Evolutionary conservation across 306 rosid genomes (phyloP), one percentile per base, ranked within the genome.

Genomic region (Luffa aegyptiaca): DNA sequence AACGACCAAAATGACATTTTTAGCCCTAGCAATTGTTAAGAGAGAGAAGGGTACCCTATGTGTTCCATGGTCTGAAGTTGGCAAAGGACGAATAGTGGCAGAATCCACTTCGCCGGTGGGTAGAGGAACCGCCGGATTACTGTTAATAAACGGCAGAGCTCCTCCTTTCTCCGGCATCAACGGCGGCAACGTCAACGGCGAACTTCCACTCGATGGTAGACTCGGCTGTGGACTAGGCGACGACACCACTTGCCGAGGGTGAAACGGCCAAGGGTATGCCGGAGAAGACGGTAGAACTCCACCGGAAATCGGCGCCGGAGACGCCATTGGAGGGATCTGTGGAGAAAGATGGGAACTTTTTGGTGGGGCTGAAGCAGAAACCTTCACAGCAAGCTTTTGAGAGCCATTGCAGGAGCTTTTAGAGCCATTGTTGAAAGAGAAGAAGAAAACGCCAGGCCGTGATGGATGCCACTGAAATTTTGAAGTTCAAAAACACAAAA

Each of bases 91-190:
- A 36, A 94, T 91, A 12, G 97, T 94, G n/a, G 97, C 93, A 57
- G 98, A 92, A 83, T 94, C 98, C 8, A 94, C 97, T 87, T 91
- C 98, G 52, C 91, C 97, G 20, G 98, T 94, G 8, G 98, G 98
- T 31, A 94, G 85, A 83, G 98, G 98, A 79, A 94, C 97, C 20
- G 98, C 98, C 71, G 98, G 98, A 66, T 94, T 94, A 72, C 98
- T 94, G 85, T 94, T 92, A 61, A 94, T 94, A 71, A 94, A 94
- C 17, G 98, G 95, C 83, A 91, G 81, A 62, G 89, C 84, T 45
- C 84, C 89, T 37, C 92, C 88, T 84, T 89, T 90, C 21, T 66
- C 87, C 0, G 93, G 93, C 14, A 89, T 85, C 10, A 90, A 4
- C 20, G 85, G 79, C 48, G 97, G 94, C 82, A 88, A 44, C 12